Evolutionary conservation across 768 basidiomycete genomes (phyloP).

Genomic region (Hericium rajendrae): DNA sequence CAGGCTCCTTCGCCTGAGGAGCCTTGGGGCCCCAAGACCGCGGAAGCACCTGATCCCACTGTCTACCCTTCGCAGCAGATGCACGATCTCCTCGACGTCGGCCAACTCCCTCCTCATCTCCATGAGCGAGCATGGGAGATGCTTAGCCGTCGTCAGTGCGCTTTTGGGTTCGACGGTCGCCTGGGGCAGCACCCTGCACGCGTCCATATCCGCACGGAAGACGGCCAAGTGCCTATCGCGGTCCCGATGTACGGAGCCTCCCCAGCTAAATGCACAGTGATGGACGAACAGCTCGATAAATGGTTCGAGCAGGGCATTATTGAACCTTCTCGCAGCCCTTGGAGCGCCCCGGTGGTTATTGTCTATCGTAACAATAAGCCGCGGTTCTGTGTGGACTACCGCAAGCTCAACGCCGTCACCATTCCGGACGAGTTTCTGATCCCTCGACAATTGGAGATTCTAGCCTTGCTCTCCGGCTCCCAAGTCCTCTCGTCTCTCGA

Average conservation of each 20-base stretch:
- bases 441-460: slow-evolving; percentile 18
- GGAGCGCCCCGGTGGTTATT: slow-evolving; percentile 10
- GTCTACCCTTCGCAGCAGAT: not conserved
- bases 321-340: not conserved
- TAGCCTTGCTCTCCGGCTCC: slow-evolving; percentile 9
- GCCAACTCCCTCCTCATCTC: not conserved
- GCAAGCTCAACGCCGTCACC: slow-evolving; percentile 3
- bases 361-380: slow-evolving; percentile 14
- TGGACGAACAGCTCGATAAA: not conserved
- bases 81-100: not conserved
- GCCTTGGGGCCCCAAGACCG: not conserved
- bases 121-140: not conserved
- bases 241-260: not conserved
- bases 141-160: not conserved
- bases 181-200: not conserved
- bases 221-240: not conserved
- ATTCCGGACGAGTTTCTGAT: slow-evolving; percentile 20
- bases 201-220: not conserved
- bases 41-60: not conserved
- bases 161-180: not conserved
- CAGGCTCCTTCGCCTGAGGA: too few species aligned
- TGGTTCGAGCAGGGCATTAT: not conserved
- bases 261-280: not conserved
- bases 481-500: slow-evolving; percentile 26
- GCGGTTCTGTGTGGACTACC: too few species aligned